Conservation (phyloP, 305 asterid species). For the Euphrasia arctica region DNA sequence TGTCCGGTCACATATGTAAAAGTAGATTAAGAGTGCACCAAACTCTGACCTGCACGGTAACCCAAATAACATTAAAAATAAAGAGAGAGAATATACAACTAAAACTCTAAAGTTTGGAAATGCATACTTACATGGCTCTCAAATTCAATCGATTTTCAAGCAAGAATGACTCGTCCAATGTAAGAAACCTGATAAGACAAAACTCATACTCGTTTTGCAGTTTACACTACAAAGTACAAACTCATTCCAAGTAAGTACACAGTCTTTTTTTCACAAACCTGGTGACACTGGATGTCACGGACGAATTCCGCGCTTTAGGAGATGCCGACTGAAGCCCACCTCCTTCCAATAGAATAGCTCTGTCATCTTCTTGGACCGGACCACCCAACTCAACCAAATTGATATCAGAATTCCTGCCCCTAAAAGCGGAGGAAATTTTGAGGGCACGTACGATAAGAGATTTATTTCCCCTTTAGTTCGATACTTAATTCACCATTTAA, state of each 20-base stretch:
- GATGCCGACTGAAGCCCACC: slow-evolving; percentile 66
- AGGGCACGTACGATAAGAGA: slow-evolving; percentile 1
- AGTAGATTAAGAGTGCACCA: slow-evolving; percentile 75
- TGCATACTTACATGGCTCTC: slow-evolving; percentile 71
- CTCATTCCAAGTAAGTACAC: slow-evolving; percentile 17
- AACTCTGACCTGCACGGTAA: slow-evolving; percentile 66
- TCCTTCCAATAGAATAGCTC: slow-evolving; percentile 73
- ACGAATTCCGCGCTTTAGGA: slow-evolving; percentile 51
- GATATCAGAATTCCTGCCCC: slow-evolving; percentile 73
- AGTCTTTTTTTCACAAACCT: slow-evolving; percentile 44
- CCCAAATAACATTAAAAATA: slow-evolving; percentile 17
- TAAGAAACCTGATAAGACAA: slow-evolving; percentile 57
- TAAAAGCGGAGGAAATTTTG: slow-evolving; percentile 26
- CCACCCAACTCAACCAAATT: slow-evolving; percentile 69
- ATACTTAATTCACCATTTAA: background rate
- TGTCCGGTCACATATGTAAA: slow-evolving; percentile 82
- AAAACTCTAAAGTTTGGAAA: slow-evolving; percentile 22
- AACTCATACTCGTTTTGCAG: slow-evolving; percentile 19
- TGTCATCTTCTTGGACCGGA: slow-evolving; percentile 64
- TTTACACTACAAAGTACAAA: background rate
- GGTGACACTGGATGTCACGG: slow-evolving; percentile 50
- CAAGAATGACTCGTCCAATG: slow-evolving; percentile 73
- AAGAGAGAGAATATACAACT: slow-evolving; percentile 12
- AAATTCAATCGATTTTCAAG: slow-evolving; percentile 71
- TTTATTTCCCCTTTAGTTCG: background rate